Base-by-base conservation (phyloP, 441 rosid genomes). In the Pelargonium fulgidum region DNA sequence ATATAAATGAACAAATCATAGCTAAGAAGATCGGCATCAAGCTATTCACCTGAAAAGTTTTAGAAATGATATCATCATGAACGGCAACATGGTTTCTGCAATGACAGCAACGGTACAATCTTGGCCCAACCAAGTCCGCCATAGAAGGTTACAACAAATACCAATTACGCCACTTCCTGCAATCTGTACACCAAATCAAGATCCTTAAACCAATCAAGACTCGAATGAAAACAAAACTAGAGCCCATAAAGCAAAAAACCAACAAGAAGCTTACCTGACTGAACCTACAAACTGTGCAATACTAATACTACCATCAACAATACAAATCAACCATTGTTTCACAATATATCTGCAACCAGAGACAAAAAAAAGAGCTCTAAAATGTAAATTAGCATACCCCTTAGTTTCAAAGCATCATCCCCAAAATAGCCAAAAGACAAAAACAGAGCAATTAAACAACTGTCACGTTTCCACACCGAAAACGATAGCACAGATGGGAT, bases 61-160 rank as follows among this genome's bases (percentile, higher is more conserved):
- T 88, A 24, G 89, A 83, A 68, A 88, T 88, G 69, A 86, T 82
- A 78, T 88, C 90, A 67, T 88, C 88, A 20, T 88, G 93, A 78
- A 85, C 81, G 39, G 90, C 87, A 69, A 88, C 87, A 66, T 77
- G 76, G 81, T 85, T 86, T 48, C 90, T 80, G 81, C 93, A 88
- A 81, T 88, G 81, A 68, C 85, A 86, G 82, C 90, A 88, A 74
- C 88, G 77, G 73, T 88, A 88, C 85, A 88, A 66, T 77, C 89
- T 82, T 56, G 85, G 87, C 33, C 87, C 90, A 71, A 82, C 73
- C 68, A 82, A 22, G 64, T 82, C 87, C 20, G 75, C 85, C 91
- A 88, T 86, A 68, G 77, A 44, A n/a, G 44, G 52, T 20, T 64
- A 59, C 14, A 50, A 12, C 17, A 3, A 12, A 50, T 2, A 50